Evolutionary conservation across 352 stramenopile species (phyloP).

Genomic region (Pythium folliculosum): DNA sequence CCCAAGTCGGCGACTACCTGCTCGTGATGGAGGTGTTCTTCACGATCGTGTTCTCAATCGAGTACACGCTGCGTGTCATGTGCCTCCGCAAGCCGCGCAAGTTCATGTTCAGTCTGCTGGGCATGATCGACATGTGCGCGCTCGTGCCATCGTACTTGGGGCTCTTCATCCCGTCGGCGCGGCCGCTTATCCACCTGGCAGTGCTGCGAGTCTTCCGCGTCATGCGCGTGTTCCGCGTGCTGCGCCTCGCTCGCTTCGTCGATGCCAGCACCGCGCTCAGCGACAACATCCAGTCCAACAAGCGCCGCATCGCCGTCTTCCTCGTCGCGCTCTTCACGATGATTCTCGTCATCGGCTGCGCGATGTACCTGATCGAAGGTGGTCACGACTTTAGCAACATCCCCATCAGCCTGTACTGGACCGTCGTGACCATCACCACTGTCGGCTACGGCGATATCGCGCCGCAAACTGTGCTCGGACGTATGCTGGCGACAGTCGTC

Average conservation of each 20-base stretch:
- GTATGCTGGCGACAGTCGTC: conserved; percentile 78
- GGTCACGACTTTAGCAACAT: conserved; percentile 84
- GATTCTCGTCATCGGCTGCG: conserved; percentile 78
- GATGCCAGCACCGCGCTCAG: conserved; percentile 67
- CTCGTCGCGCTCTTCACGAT: conserved; percentile 73
- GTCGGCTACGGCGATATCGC: conserved; percentile 88
- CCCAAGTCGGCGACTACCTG: conserved; percentile 62
- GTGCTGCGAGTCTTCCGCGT: conserved; percentile 81
- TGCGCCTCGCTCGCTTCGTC: conserved; percentile 73
- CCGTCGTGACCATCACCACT: conserved; percentile 87
- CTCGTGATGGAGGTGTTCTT: conserved; percentile 76
- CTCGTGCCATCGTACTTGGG: conserved; percentile 81
- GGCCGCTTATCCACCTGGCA: conserved; percentile 68
- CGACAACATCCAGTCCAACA: conserved; percentile 83
- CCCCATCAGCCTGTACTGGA: conserved; percentile 87
- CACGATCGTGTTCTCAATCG: conserved; percentile 75
- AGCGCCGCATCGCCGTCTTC: conserved; percentile 76
- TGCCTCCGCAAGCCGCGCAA: conserved; percentile 62
- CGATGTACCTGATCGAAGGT: conserved; percentile 84
- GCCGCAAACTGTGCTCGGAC: conserved; percentile 74
- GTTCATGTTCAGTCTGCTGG: conserved; percentile 72
- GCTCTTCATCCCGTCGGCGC: conserved; percentile 59
- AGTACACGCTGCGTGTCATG: conserved; percentile 67
- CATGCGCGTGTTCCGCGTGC: conserved; percentile 76
- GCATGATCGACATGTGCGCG: conserved; percentile 75